Evolutionary conservation across 1,139 yeast genomes (phyloP).

Genomic region (Yamadazyma epiphylla): DNA sequence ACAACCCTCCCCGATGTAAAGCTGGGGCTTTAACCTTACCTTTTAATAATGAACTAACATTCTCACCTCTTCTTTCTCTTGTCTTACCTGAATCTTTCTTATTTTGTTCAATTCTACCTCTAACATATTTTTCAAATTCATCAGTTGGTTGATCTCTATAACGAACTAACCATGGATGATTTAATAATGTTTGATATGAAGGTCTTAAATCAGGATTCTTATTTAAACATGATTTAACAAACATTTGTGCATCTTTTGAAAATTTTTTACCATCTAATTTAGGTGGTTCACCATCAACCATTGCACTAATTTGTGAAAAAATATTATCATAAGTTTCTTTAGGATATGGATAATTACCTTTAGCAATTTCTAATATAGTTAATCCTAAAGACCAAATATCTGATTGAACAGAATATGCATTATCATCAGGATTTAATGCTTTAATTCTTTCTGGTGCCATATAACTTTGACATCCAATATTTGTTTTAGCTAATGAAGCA

Average conservation of each 20-base stretch:
- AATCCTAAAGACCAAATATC: slow-evolving; percentile 96
- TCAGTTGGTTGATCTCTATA: slow-evolving; percentile 27
- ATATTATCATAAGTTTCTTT: slow-evolving; percentile 89
- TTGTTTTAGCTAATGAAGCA: slow-evolving; percentile 92
- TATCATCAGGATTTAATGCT: slow-evolving; percentile 52
- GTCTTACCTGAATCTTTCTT: slow-evolving; percentile 7
- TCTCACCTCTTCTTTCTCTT: slow-evolving; percentile 19
- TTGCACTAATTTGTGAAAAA: slow-evolving; percentile 89
- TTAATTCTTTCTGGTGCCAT: slow-evolving; percentile 99
- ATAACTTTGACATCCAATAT: slow-evolving; percentile 96
- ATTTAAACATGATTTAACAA: slow-evolving; percentile 75
- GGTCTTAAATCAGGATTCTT: slow-evolving; percentile 83
- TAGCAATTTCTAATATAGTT: slow-evolving; percentile 82
- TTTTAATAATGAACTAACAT: slow-evolving; percentile 34
- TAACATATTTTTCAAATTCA: slow-evolving; percentile 35
- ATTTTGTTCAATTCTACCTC: slow-evolving; percentile 27
- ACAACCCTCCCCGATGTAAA: slow-evolving; percentile 40
- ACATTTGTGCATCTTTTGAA: slow-evolving; percentile 74
- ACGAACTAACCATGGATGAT: slow-evolving; percentile 78
- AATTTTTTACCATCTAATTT: slow-evolving; percentile 50
- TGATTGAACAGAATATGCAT: slow-evolving; percentile 87
- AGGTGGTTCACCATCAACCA: slow-evolving; percentile 96
- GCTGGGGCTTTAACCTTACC: slow-evolving; percentile 42
- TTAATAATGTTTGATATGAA: slow-evolving; percentile 66
- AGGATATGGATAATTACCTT: slow-evolving; percentile 92